Conservation (phyloP, 805 yeast species). For the Metschnikowia chrysomelidarum region DNA sequence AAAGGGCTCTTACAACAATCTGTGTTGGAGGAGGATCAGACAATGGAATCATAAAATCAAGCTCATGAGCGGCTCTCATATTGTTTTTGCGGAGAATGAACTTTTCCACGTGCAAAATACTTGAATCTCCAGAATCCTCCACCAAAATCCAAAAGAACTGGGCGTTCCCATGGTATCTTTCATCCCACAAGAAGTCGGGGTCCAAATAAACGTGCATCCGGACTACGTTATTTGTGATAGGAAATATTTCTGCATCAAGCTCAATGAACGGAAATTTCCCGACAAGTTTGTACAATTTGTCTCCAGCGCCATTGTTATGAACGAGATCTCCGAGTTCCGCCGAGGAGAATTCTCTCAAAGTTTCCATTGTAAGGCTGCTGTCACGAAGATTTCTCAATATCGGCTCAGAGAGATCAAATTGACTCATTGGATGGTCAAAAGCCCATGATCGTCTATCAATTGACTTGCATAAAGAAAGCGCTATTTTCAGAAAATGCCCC, state of each 20-base stretch:
- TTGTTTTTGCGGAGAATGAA: conserved; percentile 64
- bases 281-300: conserved; percentile 53
- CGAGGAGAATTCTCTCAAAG: conserved; percentile 67
- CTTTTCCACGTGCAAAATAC: conserved; percentile 79
- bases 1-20: conserved; percentile 70
- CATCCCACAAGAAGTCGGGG: conserved; percentile 87
- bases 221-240: conserved; percentile 84
- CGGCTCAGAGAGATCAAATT: conserved; percentile 74
- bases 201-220: conserved; percentile 67
- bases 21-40: conserved; percentile 90
- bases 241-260: conserved; percentile 81
- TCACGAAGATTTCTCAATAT: conserved; percentile 60
- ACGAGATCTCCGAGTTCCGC: conserved; percentile 86
- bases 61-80: conserved; percentile 54
- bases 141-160: conserved; percentile 92
- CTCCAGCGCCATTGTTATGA: conserved; percentile 77
- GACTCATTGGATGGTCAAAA: conserved; percentile 84
- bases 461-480: conserved; percentile 81
- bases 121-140: conserved; percentile 75
- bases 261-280: conserved; percentile 72
- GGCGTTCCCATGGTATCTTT: conserved; percentile 71
- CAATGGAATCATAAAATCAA: conserved; percentile 92
- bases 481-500: conserved; percentile 75
- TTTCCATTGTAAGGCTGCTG: conserved; percentile 67
- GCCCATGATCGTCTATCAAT: conserved; percentile 87